Conservation (phyloP, 805 yeast genomes). For the Lipomyces lipofer region DNA sequence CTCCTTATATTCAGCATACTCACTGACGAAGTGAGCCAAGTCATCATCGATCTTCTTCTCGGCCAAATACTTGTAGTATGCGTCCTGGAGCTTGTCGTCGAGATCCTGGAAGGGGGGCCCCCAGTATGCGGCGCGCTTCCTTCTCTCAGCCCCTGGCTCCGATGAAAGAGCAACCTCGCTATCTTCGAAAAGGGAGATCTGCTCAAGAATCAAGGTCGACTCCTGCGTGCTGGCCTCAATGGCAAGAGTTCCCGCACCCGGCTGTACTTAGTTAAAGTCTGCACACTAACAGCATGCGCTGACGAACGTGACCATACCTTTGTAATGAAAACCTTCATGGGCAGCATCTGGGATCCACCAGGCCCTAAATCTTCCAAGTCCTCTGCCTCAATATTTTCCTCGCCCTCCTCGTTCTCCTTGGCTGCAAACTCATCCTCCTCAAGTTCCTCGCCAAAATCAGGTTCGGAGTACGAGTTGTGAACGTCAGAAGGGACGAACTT, state of each 20-base stretch:
- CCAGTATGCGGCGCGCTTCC: constrained; percentile 19
- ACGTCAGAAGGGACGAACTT: constrained; percentile 23
- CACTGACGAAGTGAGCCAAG: constrained; percentile 12
- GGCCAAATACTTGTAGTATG: constrained; percentile 14
- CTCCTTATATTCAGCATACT: constrained; percentile 20
- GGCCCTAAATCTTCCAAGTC: constrained; percentile 3
- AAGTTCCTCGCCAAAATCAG: background rate
- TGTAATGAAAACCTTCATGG: constrained; percentile 20
- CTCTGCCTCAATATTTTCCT: constrained; percentile 2
- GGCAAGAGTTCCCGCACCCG: constrained; percentile 17
- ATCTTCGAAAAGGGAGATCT: constrained; percentile 17
- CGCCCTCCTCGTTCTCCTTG: constrained; percentile 16
- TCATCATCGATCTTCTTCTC: constrained; percentile 17
- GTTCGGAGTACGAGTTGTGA: constrained; percentile 3
- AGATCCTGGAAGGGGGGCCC: constrained; percentile 28
- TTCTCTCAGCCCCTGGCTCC: constrained; percentile 5
- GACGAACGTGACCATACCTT: constrained; percentile 3
- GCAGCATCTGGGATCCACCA: too few species aligned
- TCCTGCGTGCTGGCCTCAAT: constrained; percentile 10
- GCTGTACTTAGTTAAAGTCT: background rate
- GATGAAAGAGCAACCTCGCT: constrained; percentile 12
- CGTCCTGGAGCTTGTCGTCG: constrained; percentile 21
- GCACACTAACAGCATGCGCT: background rate
- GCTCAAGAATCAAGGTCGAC: constrained; percentile 9
- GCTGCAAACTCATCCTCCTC: constrained; percentile 9